Percentiles rank a stretch among this genome's conserved stretches.
These are phyloP conservation scores for Phytophthora cajani DNA, from an alignment of 352 stramenopile species.

Conservation along the genomic window DNA sequence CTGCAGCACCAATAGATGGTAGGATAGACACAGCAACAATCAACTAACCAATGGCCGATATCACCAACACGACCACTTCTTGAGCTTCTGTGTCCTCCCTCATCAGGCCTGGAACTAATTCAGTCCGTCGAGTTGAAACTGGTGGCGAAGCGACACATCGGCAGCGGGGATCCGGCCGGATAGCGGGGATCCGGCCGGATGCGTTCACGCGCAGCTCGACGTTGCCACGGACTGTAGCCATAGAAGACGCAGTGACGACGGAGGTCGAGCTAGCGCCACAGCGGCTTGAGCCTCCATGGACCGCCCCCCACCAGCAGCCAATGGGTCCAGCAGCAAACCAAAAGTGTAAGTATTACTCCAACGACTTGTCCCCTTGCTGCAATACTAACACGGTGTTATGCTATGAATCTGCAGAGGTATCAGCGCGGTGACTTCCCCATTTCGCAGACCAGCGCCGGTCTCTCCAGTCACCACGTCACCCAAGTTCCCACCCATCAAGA, in stretches of 20 bases:
- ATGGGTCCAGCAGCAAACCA: conserved; percentile 19
- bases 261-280: neutral
- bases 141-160: conserved; percentile 23
- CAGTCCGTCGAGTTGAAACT: conserved; percentile 17
- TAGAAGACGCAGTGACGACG: conserved; percentile 4
- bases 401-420: neutral
- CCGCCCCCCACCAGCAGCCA: conserved; percentile 7
- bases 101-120: conserved; percentile 13
- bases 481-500: conserved; percentile 39
- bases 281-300: conserved; percentile 19
- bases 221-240: neutral
- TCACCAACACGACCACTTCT: neutral
- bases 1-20: neutral
- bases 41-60: neutral
- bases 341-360: conserved; percentile 18
- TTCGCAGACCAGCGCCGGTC: conserved; percentile 7
- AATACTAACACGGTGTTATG: neutral
- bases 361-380: neutral
- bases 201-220: conserved; percentile 12
- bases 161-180: conserved; percentile 9
- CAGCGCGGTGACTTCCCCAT: conserved; percentile 12
- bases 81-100: neutral
- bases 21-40: conserved; percentile 1
- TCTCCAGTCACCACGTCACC: conserved; percentile 11
- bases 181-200: conserved; percentile 19